Conservation (phyloP, 768 basidiomycete genomes). For the Agaricus subrufescens region DNA sequence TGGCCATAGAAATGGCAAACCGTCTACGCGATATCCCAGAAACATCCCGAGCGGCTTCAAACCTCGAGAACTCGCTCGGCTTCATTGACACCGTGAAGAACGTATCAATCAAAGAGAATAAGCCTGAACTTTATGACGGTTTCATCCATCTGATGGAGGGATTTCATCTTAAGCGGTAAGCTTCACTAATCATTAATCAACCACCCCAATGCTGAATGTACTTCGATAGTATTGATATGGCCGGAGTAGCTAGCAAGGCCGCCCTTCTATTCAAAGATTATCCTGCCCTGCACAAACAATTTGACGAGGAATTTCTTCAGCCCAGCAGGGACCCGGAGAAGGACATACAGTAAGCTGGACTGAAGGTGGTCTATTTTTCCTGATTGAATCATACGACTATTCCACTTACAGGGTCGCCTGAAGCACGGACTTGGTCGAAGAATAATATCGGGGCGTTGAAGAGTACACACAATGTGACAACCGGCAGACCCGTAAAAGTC, state of each 20-base stretch:
- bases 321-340: conserved; percentile 28
- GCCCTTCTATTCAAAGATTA: conserved; percentile 69
- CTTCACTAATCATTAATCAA: background rate
- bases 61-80: conserved; percentile 24
- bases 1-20: too few species aligned
- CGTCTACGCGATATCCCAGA: too few species aligned
- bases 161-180: conserved; percentile 68
- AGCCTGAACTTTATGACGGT: conserved; percentile 66
- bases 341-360: too few species aligned
- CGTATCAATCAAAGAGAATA: conserved; percentile 47
- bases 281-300: conserved; percentile 70
- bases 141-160: conserved; percentile 78
- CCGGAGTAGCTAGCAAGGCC: conserved; percentile 75
- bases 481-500: too few species aligned
- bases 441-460: too few species aligned
- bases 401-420: too few species aligned
- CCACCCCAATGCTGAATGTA: background rate
- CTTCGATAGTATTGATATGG: conserved; percentile 63
- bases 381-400: too few species aligned
- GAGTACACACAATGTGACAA: too few species aligned
- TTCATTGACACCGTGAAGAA: conserved; percentile 69
- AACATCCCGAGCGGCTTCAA: too few species aligned
- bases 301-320: conserved; percentile 74
- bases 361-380: too few species aligned
- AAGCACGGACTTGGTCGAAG: too few species aligned